A percentile compares a stretch with the other conserved stretches of the same genome.
These are phyloP conservation scores for Boletus sensibilis DNA, from an alignment of 768 basidiomycete genomes.

Conservation along the genomic window DNA sequence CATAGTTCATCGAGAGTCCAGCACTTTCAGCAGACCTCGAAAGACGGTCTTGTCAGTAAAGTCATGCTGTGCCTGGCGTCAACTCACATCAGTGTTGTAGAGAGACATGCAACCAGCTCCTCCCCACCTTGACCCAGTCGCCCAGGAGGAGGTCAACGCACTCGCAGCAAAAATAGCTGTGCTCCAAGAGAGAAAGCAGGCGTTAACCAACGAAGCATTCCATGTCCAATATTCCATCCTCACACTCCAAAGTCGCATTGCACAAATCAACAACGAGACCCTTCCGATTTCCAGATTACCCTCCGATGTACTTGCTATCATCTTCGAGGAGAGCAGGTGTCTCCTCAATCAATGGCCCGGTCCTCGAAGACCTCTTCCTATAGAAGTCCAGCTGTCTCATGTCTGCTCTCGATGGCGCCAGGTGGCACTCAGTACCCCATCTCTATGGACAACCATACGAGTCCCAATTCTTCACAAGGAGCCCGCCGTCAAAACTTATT, in stretches of 20 bases:
- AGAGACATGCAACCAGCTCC: slow-evolving; percentile 18
- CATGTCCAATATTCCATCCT: slow-evolving; percentile 29
- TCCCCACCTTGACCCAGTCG: slow-evolving; percentile 17
- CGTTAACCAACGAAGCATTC: slow-evolving; percentile 24
- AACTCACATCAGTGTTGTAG: slow-evolving; percentile 22
- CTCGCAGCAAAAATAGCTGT: slow-evolving; percentile 22
- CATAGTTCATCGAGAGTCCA: not conserved
- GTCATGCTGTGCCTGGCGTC: slow-evolving; percentile 11
- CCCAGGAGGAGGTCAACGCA: slow-evolving; percentile 27
- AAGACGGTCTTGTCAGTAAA: slow-evolving; percentile 27
- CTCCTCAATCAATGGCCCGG: slow-evolving; percentile 29
- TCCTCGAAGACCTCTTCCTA: slow-evolving; percentile 30
- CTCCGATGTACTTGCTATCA: slow-evolving; percentile 34
- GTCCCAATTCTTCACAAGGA: slow-evolving; percentile 32
- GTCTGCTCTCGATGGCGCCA: slow-evolving; percentile 37
- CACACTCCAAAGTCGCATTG: slow-evolving; percentile 32
- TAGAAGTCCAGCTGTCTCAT: slow-evolving; percentile 36
- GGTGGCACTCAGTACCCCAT: slow-evolving; percentile 34
- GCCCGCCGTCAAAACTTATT: slow-evolving; percentile 28
- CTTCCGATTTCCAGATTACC: slow-evolving; percentile 31
- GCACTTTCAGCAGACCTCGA: slow-evolving; percentile 11
- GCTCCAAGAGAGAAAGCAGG: slow-evolving; percentile 25
- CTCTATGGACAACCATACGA: slow-evolving; percentile 37
- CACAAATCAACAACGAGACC: slow-evolving; percentile 32
- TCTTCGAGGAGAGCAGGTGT: slow-evolving; percentile 33